These are phyloP conservation scores for Betula pendula DNA, from an alignment of 306 rosid genomes.

Conservation along the genomic window DNA sequence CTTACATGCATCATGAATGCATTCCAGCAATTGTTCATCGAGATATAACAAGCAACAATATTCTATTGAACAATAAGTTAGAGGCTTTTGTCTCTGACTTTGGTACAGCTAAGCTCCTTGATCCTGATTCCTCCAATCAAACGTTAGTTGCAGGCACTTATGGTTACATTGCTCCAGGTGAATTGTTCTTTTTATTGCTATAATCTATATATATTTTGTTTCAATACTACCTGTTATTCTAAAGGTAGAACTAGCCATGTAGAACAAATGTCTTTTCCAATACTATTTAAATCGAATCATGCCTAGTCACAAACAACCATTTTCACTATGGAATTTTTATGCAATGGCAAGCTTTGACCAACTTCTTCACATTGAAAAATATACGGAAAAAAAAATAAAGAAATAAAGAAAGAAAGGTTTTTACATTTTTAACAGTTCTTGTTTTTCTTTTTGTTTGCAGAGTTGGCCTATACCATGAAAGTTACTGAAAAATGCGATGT, in stretches of 20 bases:
- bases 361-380: neutral
- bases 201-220: neutral
- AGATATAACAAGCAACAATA: slow-evolving; percentile 21
- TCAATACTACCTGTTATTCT: neutral
- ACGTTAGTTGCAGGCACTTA: slow-evolving; percentile 3
- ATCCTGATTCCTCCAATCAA: slow-evolving; percentile 22
- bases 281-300: neutral
- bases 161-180: slow-evolving; percentile 18
- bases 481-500: neutral
- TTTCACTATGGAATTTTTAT: neutral
- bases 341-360: neutral
- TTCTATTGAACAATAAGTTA: slow-evolving; percentile 10
- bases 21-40: slow-evolving; percentile 17
- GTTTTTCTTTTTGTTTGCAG: neutral
- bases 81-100: slow-evolving; percentile 15
- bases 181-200: neutral
- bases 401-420: no score
- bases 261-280: neutral
- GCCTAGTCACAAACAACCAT: neutral
- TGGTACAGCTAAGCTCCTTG: slow-evolving; percentile 12
- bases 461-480: neutral
- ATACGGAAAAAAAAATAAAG: no score
- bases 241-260: neutral
- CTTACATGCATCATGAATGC: slow-evolving; percentile 30
- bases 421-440: no score